Percentiles rank a stretch among this genome's conserved stretches.
Evolutionary conservation across 768 basidiomycete species (phyloP).

Genomic region (Crassisporium funariophilum): DNA sequence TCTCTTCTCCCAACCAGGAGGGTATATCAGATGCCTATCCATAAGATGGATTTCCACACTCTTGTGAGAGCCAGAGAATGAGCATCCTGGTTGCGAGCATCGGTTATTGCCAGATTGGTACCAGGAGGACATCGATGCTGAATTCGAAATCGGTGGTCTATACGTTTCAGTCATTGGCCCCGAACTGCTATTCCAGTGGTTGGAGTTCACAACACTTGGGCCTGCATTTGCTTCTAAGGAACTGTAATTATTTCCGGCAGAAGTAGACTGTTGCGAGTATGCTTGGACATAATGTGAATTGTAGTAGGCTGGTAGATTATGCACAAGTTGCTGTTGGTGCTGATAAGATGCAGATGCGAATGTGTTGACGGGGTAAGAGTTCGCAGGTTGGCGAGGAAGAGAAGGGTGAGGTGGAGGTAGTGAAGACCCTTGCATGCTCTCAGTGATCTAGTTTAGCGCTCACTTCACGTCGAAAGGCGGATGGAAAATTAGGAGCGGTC

Average conservation of each 20-base stretch:
- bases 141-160: conserved; percentile 1
- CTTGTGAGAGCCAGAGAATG: conserved; percentile 69
- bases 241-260: conserved; percentile 28
- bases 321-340: conserved; percentile 10
- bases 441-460: no score
- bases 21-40: conserved; percentile 87
- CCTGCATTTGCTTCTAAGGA: conserved; percentile 10
- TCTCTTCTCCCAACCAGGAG: conserved; percentile 65
- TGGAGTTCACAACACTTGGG: no score
- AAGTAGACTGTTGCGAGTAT: conserved; percentile 37
- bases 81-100: conserved; percentile 66
- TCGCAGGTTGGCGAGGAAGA: conserved; percentile 10
- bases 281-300: conserved; percentile 61
- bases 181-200: no score
- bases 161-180: conserved; percentile 7
- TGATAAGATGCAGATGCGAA: conserved; percentile 5
- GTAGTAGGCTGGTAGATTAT: conserved; percentile 30
- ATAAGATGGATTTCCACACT: conserved; percentile 81
- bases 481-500: no score
- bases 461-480: no score
- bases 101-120: conserved; percentile 62
- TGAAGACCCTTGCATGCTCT: conserved; percentile 10
- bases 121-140: conserved; percentile 42
- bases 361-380: not conserved
- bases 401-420: conserved; percentile 24